Evolutionary conservation across 345 rosid genomes (phyloP).

Genomic region (Diplotaxis tenuifolia): DNA sequence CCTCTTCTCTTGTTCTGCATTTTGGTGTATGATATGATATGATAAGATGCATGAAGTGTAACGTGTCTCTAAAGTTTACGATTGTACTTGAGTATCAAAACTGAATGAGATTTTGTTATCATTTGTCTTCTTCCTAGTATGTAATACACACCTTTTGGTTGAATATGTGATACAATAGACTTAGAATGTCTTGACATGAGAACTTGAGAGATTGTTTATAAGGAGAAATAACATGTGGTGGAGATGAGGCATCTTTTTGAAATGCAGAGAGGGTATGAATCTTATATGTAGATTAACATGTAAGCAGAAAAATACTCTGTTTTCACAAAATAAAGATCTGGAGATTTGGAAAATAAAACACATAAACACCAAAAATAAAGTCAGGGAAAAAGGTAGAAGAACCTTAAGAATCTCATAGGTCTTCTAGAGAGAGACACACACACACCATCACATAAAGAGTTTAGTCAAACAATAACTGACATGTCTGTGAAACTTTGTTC

Average conservation of each 20-base stretch:
- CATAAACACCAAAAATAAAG: not conserved
- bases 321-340: not conserved
- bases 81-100: conserved; percentile 14
- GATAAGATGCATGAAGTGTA: conserved; percentile 22
- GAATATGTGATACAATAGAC: conserved; percentile 9
- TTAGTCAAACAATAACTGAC: conserved; percentile 1
- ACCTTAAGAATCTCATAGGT: not conserved
- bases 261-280: not conserved
- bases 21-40: conserved; percentile 32
- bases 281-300: not conserved
- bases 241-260: conserved; percentile 2
- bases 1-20: conserved; percentile 13
- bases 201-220: not conserved
- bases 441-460: not conserved
- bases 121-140: conserved; percentile 1
- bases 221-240: conserved; percentile 14
- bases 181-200: not conserved
- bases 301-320: not conserved
- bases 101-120: conserved; percentile 20
- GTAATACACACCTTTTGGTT: conserved; percentile 10
- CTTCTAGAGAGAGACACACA: not conserved
- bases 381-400: not conserved
- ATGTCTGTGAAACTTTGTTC: conserved; percentile 3
- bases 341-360: conserved; percentile 2
- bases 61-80: conserved; percentile 16